These are phyloP conservation scores for Gossypium gossypioides DNA, from an alignment of 441 rosid species.

Conservation along the genomic window DNA sequence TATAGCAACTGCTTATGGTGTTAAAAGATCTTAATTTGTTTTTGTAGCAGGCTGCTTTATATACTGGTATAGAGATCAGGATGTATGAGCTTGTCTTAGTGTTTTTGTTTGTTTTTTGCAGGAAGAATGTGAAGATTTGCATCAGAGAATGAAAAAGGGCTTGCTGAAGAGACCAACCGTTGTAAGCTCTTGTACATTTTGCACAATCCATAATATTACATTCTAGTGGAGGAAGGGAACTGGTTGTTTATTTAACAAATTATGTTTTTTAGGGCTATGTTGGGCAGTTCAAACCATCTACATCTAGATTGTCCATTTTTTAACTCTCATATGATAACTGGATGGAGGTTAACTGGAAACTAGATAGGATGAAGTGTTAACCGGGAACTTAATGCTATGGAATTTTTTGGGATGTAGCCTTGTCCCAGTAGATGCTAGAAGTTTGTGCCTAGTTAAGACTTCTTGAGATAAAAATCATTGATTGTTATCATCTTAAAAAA, in stretches of 20 bases:
- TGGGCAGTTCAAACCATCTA: background rate
- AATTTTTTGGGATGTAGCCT: background rate
- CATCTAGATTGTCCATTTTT: background rate
- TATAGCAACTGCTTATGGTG: background rate
- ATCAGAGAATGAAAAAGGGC: slow-evolving; percentile 36
- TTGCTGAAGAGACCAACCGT: slow-evolving; percentile 11
- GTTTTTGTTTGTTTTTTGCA: slow-evolving; percentile 28
- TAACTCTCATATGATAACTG: background rate
- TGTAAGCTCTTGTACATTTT: slow-evolving; percentile 19
- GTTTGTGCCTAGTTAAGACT: background rate
- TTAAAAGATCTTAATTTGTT: background rate
- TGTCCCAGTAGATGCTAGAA: background rate
- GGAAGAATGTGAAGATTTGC: slow-evolving; percentile 65
- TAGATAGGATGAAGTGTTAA: background rate
- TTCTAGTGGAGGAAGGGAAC: slow-evolving; percentile 2
- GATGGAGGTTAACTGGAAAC: background rate
- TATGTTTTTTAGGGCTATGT: background rate
- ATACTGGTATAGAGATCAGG: background rate
- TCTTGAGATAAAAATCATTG: background rate
- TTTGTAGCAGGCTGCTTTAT: background rate
- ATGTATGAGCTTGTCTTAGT: background rate
- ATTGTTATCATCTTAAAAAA: background rate
- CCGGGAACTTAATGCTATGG: background rate
- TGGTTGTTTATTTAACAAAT: background rate
- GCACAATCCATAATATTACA: background rate